Conservation (phyloP, 2,329 filamentous ascomycete species). For the Phoma sp. region DNA sequence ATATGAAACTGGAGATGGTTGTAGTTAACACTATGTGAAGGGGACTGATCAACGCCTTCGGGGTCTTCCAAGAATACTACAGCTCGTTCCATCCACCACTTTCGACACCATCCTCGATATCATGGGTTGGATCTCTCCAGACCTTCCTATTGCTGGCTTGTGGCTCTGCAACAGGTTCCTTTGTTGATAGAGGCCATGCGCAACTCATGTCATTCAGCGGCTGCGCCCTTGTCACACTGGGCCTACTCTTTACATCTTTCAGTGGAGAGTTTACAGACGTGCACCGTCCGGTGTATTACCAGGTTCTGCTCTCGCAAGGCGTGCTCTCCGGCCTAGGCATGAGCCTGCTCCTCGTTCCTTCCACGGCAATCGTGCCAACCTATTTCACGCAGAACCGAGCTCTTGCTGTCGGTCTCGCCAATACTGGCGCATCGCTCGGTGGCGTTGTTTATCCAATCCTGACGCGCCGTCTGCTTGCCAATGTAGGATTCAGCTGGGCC, state of each 20-base stretch:
- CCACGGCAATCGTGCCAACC: conserved; percentile 21
- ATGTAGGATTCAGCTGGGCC: conserved; percentile 67
- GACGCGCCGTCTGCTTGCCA: conserved; percentile 61
- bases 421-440: conserved; percentile 53
- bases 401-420: conserved; percentile 59
- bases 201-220: conserved; percentile 33
- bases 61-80: conserved; percentile 41
- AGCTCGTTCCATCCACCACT: conserved; percentile 20
- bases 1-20: neutral
- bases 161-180: conserved; percentile 22
- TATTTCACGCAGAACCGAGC: conserved; percentile 60
- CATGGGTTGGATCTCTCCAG: conserved; percentile 57
- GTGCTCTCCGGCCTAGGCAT: conserved; percentile 23
- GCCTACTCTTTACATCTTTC: conserved; percentile 59
- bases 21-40: conserved; percentile 2
- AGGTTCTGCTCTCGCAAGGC: conserved; percentile 41
- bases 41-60: conserved; percentile 31
- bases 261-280: conserved; percentile 42
- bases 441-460: conserved; percentile 58
- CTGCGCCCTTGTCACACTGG: conserved; percentile 50
- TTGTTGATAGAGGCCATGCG: conserved; percentile 23
- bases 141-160: conserved; percentile 19
- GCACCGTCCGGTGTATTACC: conserved; percentile 51
- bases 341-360: conserved; percentile 26
- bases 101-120: conserved; percentile 51